Evolutionary conservation across 1,139 yeast genomes (phyloP), one percentile per base, ranked within the genome.

Genomic region (Yamadazyma diddensiae): DNA sequence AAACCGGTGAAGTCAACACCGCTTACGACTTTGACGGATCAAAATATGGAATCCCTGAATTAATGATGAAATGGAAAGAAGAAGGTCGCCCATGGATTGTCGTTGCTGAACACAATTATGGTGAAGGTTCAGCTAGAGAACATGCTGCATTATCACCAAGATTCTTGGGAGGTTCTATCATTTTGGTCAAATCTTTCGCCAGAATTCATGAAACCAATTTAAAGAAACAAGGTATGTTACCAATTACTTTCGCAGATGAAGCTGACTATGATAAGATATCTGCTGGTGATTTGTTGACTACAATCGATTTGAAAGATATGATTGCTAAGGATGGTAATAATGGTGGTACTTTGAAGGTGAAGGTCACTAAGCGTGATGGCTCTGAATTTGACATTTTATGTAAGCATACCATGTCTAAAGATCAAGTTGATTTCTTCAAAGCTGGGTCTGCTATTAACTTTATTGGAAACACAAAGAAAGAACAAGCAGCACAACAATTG

Each of bases 111-210:
- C 96, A 92, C 57, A 92, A 92, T 65, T 92, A 90, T 52, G 98
- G 98, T 62, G 98, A 92, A 70, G 98, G 98, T 45, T 87, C 97
- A 35, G 97, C 98, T 15, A 84, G 98, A 73, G 98, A 92, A 59
- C 98, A 92, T 55, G 98, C 98, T 34, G 98, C 98, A 5, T 70
- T 92, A 53, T 86, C 94, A 25, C 98, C 98, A 41, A 75, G 94
- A 59, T 92, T 84, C 69, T 71, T 92, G 34, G 97, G 97, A 42
- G 98, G 97, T 39, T 67, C 82, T 35, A 77, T 88, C 45, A 83
- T 92, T 43, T 69, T 92, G 43, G 95, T 88, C 50, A 92, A 92
- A 65, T 88, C 97, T 9, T 92, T 92, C 67, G 98, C 98, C 26
- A 83, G 98, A 71, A 92, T 92, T 52, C 76, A 70, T 46, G 76